Base-by-base conservation (phyloP, 768 basidiomycete species). In the Hysterangium stoloniferum region DNA sequence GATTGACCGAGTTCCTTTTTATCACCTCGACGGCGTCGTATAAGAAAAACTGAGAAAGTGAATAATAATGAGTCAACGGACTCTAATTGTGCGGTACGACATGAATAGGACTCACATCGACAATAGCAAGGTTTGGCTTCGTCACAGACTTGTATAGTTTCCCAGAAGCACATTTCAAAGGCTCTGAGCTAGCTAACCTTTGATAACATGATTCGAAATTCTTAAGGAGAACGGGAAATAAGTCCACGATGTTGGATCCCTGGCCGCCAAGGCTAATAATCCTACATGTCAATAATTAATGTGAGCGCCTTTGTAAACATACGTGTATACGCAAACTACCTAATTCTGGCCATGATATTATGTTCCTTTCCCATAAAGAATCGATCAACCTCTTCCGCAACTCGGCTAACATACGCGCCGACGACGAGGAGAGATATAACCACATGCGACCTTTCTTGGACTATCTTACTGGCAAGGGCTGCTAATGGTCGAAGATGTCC, bases 401-500 rank as follows among this genome's bases (percentile, higher is more conserved):
- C 4, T 36, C 25, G 20, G 5, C 6, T 6, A 7, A 17, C n/a
- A 13, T 17, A 36, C 8, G 13, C 34, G 7, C 47, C 47, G 3
- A 17, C 37, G 8, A 48, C 7, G 7, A 38, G 22, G 20, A 48
- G n/a, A 9, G 47, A 36, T 31, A 48, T n/a, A 22, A 27, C 15
- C 12, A 48, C 19, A 37, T 37, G 34, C 4, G 32, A 35, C 2
- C 17, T 17, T 22, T 37, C 32, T 13, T 22, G n/a, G 27, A 48
- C 47, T 5, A 38, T 24, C 29, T n/a, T 48, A 35, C 13, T 3
- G 12, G 47, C 47, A 4, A 48, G 27, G n/a, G 34, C 5, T 17
- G 19, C 29, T 6, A 48, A 25, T 25, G 47, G 47, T 20, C 47
- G 34, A 20, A 48, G 32, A 34, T 48, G 47, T 27, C 47, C 47